A percentile compares a stretch with the other conserved stretches of the same genome.
Conservation (phyloP, 129 eudicot species). For the Chrysanthemum makinoi region DNA sequence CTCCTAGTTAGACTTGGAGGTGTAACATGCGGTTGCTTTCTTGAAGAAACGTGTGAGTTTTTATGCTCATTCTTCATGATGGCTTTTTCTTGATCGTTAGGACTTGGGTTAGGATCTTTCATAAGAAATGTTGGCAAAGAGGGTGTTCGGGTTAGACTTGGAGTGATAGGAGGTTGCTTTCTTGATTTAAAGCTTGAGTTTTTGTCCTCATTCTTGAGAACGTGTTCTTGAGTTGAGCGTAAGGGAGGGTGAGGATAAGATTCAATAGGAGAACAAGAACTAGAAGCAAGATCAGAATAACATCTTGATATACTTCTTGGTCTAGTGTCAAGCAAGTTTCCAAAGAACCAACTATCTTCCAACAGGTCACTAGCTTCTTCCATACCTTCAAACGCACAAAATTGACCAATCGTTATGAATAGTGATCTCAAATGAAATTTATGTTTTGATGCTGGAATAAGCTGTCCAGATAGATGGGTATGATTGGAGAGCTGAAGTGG, state of each 20-base stretch:
- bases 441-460: slow-evolving; percentile 24
- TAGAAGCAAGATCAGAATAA: slow-evolving; percentile 50
- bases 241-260: slow-evolving; percentile 40
- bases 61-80: slow-evolving; percentile 28
- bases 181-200: slow-evolving; percentile 26
- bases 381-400: slow-evolving; percentile 34
- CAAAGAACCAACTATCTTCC: slow-evolving; percentile 78
- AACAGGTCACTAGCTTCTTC: slow-evolving; percentile 59
- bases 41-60: slow-evolving; percentile 21
- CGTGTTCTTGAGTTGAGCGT: slow-evolving; percentile 27
- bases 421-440: slow-evolving; percentile 11
- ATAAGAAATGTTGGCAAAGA: slow-evolving; percentile 40
- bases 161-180: slow-evolving; percentile 33
- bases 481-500: slow-evolving; percentile 50
- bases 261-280: slow-evolving; percentile 21
- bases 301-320: slow-evolving; percentile 53
- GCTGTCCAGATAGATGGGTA: slow-evolving; percentile 31
- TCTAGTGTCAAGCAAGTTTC: slow-evolving; percentile 40
- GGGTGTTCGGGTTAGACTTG: slow-evolving; percentile 38
- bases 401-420: slow-evolving; percentile 18
- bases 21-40: slow-evolving; percentile 31
- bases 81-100: slow-evolving; percentile 13
- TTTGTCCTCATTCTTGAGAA: slow-evolving; percentile 24
- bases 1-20: slow-evolving; percentile 32
- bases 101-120: slow-evolving; percentile 16